Base-by-base conservation (phyloP, 1,139 yeast genomes). In the Protomyces lactucae-debilis region DNA sequence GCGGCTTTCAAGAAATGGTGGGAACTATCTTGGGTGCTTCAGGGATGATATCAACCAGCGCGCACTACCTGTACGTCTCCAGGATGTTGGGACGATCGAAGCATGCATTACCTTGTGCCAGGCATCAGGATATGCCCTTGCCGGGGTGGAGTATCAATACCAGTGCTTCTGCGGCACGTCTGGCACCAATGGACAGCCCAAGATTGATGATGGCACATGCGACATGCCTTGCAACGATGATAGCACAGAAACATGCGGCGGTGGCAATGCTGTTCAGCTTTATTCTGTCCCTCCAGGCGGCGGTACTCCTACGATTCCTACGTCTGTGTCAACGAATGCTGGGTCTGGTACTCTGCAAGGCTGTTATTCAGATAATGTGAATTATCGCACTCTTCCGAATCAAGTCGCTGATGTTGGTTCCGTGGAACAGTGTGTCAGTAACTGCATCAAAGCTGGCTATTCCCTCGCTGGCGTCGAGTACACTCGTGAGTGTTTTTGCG, bases 381-480 rank as follows among this genome's bases (percentile, higher is more conserved):
- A 52, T 23, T 25, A 52, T 12, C 53, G 53, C 63, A 52, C 43
- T 40, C 43, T 48, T 12, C 43, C 52, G n/a, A 37, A 37, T 21
- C 36, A 25, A 14, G 57, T 48, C 10, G 45, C 32, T 39, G 45
- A 53, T 16, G 55, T 60, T 28, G 54, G 48, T 25, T 61, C 63
- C 9, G 65, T 61, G n/a, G 65, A 61, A 12, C 55, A 51, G 9
- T 61, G 65, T 32, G 56, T 61, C n/a, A 55, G 46, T n/a, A 40
- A 37, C 25, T 61, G 65, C 37, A 51, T 23, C 45, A 43, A 28
- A 2, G 48, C 57, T n/a, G 64, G 60, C 18, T 65, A 52, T 48
- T 23, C 45, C 36, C 56, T 39, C 37, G 61, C 64, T 21, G 67
- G 65, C 8, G 35, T 61, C 14, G 67, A 65, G 56, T 61, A 65